Evolutionary conservation across 2,329 filamentous ascomycete genomes (phyloP), one percentile per base, ranked within the genome.

Genomic region (Penicillium sp.): DNA sequence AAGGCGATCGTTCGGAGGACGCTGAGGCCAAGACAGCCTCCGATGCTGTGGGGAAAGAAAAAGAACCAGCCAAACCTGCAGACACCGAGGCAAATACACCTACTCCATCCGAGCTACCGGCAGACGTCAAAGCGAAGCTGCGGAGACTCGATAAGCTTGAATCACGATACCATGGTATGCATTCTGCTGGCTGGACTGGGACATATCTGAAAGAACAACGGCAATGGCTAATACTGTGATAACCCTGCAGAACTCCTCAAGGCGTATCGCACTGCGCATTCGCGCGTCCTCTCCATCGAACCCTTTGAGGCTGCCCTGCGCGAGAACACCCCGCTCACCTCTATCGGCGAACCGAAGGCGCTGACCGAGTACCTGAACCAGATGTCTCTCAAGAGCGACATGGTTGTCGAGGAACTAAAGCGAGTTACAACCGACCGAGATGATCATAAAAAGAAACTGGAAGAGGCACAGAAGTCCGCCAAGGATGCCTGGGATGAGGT

Each of bases 391-490:
- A 91, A 94, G 59, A 83, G 84, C 28, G 87, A 94, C 56, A 94
- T 98, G 86, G 83, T 94, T 3, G 83, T 94, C 79, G 86, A 94
- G 31, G 93, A 98, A 66, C 74, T 96, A 41, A 96, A 94, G 69
- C 78, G 88, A 9, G 81, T 97, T 0, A 85, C 88, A 0, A 77
- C 78, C 3, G 90, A 97, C 59, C 84, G 86, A 43, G 87, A 95
- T 45, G 79, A 81, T 11, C 74, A 86, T 45, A 91, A 88, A 63
- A 86, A 84, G 66, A 88, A 86, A 62, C 70, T 82, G 2, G 80
- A 85, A n/a, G 79, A 83, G 33, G 73, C 77, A 0, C 79, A 88
- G 48, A 79, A 83, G 58, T 77, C 78, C 36, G 70, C 81, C 1
- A 77, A 76, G 35, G 72, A 78, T 10, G 72, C 83, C 0, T 74